Evolutionary conservation across 768 basidiomycete species (phyloP), one percentile per base, ranked within the genome.

Genomic region (Myochromella boudieri): DNA sequence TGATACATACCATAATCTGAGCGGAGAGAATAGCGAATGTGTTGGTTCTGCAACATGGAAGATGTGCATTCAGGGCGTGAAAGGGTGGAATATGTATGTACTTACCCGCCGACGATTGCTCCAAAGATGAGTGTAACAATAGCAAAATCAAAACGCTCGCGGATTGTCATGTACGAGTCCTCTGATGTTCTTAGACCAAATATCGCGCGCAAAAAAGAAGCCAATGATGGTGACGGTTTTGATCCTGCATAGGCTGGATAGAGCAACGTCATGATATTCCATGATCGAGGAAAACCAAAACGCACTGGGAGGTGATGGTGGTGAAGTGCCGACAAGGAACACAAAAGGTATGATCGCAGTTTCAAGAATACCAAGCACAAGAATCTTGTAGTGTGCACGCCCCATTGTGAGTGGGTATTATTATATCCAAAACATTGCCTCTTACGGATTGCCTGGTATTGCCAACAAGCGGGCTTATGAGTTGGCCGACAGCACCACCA

Each of bases 291-390:
- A 8, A 25, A 14, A 38, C 11, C 18, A 20, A 15, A 22, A 22
- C 77, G 31, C 63, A 92, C 90, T 91, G 0, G 91, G 91, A 21
- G 91, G 91, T 6, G 76, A 82, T 17, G 88, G 87, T 6, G 91
- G 91, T 1, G 74, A 70, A 25, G 69, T 69, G 1, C 69, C 57
- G 18, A 94, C 76, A 18, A 90, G 60, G 37, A 91, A 68, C 2
- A 79, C 68, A 15, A 74, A 69, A 0, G 89, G 88, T 7, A 71
- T 59, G 1, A 74, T 76, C 1, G 68, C 87, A 1, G 85, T 87
- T 12, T 78, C 80, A 14, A 90, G 76, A 49, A 91, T 82, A 2
- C 76, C 90, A 17, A 92, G 74, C 4, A 87, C 67, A 4, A 91
- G 68, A 37, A 91, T 72, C 87, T 90, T 27, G 37, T 51, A 10